phyloP scores from a whole-genome alignment of 345 rosid genomes.

The Rhizophora apiculata region DNA sequence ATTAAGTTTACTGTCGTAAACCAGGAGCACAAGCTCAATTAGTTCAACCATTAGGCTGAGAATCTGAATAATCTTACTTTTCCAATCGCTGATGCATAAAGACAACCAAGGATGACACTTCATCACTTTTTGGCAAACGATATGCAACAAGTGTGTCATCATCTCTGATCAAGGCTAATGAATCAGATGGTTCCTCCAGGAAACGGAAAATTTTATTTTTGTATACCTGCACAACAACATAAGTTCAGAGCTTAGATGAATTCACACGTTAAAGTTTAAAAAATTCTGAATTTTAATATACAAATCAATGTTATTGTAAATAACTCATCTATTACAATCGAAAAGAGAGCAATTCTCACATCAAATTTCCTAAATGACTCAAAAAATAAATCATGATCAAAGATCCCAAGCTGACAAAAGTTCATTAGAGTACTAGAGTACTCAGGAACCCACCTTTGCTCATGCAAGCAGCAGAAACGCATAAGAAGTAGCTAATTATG shows the following conservation, averaged over 20 bases:
- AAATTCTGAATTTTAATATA: not conserved
- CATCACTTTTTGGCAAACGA: conserved; percentile 18
- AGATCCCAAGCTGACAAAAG: no score
- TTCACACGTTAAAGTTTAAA: not conserved
- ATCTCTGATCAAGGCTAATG: conserved; percentile 25
- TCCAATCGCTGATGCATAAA: conserved; percentile 21
- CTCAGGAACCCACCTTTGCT: no score
- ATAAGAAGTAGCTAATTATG: no score
- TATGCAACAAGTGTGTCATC: conserved; percentile 29
- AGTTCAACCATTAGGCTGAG: not conserved
- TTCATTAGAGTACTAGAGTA: no score
- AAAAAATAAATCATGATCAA: no score
- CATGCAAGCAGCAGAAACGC: no score
- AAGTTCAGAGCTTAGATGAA: conserved; percentile 9
- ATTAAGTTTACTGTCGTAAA: not conserved
- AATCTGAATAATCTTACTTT: conserved; percentile 16
- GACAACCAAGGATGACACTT: conserved; percentile 15
- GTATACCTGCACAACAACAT: conserved; percentile 18
- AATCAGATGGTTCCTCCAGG: conserved; percentile 21
- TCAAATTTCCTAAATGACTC: no score
- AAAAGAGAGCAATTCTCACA: no score
- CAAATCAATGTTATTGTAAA: not conserved
- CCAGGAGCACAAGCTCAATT: not conserved
- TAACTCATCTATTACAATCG: no score
- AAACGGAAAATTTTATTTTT: conserved; percentile 15